Conservation (phyloP, 2,329 filamentous ascomycete species). For the Juglanconis oblonga region DNA sequence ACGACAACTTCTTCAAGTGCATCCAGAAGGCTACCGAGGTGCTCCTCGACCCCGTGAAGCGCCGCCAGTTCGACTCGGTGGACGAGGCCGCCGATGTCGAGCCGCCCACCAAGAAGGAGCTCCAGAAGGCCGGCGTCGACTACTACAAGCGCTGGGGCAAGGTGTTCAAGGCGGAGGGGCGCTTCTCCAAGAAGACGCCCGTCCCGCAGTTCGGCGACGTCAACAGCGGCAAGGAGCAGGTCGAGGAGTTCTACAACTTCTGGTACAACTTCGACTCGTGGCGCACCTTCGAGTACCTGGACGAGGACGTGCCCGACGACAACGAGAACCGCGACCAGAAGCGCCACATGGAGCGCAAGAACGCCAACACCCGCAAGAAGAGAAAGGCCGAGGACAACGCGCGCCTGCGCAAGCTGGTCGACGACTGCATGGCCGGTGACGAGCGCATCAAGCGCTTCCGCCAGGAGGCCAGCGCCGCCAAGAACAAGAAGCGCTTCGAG, state of each 20-base stretch:
- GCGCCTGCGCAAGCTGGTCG: constrained; percentile 84
- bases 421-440: constrained; percentile 79
- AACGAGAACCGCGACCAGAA: constrained; percentile 99
- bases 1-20: constrained; percentile 99
- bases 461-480: constrained; percentile 84
- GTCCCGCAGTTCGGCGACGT: constrained; percentile 84
- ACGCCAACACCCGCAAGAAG: constrained; percentile 96
- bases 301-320: constrained; percentile 98
- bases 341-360: constrained; percentile 97
- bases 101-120: constrained; percentile 87
- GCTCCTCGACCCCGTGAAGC: constrained; percentile 85
- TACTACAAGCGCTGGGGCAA: constrained; percentile 94
- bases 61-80: constrained; percentile 93
- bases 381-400: constrained; percentile 98
- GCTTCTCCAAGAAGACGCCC: constrained; percentile 88
- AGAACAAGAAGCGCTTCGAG: constrained; percentile 92
- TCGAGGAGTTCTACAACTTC: constrained; percentile 98
- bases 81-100: constrained; percentile 92
- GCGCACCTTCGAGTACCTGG: constrained; percentile 95
- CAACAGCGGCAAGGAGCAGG: constrained; percentile 81
- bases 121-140: constrained; percentile 66
- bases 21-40: constrained; percentile 98
- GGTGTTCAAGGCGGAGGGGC: constrained; percentile 86
- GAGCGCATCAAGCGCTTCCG: constrained; percentile 98
- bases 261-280: constrained; percentile 99